These are phyloP conservation scores for Erigeron philadelphicus DNA, from an alignment of 140 eudicot genomes.

Conservation along the genomic window DNA sequence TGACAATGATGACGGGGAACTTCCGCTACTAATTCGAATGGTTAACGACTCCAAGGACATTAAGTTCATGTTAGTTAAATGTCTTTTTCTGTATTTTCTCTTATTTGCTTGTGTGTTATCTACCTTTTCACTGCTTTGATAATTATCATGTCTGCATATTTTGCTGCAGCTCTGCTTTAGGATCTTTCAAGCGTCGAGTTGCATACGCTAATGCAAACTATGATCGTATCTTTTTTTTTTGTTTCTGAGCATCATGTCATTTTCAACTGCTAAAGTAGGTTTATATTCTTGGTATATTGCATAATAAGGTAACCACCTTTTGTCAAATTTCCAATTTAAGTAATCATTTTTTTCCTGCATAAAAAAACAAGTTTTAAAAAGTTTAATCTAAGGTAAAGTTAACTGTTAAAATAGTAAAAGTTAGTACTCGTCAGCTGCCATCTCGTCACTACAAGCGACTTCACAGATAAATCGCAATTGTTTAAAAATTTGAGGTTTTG, in stretches of 20 bases:
- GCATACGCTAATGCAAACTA: slow-evolving; percentile 85
- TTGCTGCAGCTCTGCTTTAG: slow-evolving; percentile 66
- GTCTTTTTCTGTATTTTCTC: not conserved
- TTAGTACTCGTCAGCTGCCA: not conserved
- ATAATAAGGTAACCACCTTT: not conserved
- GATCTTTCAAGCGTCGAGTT: slow-evolving; percentile 78
- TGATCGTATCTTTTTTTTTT: slow-evolving; percentile 63
- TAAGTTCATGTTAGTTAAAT: slow-evolving; percentile 59
- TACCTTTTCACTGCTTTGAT: slow-evolving; percentile 5
- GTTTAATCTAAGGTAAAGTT: too few relatives aligned
- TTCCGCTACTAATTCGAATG: slow-evolving; percentile 74
- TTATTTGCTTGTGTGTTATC: not conserved
- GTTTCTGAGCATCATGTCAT: not conserved
- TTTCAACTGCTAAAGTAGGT: not conserved
- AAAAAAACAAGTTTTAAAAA: not conserved
- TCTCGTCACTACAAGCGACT: too few relatives aligned
- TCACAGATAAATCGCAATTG: too few relatives aligned
- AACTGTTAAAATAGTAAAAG: not conserved
- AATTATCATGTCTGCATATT: slow-evolving; percentile 15
- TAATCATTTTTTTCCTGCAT: not conserved
- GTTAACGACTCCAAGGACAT: slow-evolving; percentile 67
- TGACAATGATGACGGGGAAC: slow-evolving; percentile 65
- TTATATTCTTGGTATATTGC: not conserved
- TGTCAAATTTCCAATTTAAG: not conserved
- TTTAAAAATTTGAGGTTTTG: not conserved